phyloP scores from a whole-genome alignment of 192 early-diverging fungal species.

The Dispira parvispora region DNA sequence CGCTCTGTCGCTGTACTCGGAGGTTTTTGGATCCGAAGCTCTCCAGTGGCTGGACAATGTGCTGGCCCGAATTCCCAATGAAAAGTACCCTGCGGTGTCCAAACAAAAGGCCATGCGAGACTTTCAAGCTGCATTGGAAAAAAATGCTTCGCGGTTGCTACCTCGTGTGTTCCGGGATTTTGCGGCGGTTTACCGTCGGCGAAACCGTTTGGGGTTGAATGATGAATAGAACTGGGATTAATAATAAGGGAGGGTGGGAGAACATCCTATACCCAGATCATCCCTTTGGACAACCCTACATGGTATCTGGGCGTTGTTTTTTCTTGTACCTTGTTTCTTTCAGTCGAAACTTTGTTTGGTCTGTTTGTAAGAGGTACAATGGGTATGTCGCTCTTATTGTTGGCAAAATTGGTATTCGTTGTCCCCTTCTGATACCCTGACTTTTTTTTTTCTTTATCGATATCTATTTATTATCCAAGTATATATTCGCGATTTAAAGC shows the following conservation, averaged over 20 bases:
- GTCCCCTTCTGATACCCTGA: too few species aligned
- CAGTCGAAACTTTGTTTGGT: too few species aligned
- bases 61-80: slow-evolving; percentile 24
- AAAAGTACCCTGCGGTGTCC: slow-evolving; percentile 24
- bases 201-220: slow-evolving; percentile 4
- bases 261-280: not conserved
- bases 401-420: too few species aligned
- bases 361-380: too few species aligned
- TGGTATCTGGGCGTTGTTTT: too few species aligned
- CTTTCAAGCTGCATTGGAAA: not conserved
- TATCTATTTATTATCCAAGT: too few species aligned
- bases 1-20: slow-evolving; percentile 26
- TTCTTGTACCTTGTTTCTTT: too few species aligned
- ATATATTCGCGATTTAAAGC: too few species aligned
- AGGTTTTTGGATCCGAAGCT: slow-evolving; percentile 29
- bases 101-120: slow-evolving; percentile 32
- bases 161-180: slow-evolving; percentile 7
- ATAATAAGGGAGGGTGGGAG: too few species aligned
- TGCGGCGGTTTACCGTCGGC: slow-evolving; percentile 4
- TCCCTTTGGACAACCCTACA: too few species aligned
- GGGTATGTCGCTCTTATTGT: too few species aligned
- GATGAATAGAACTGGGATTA: not conserved
- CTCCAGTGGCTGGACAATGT: slow-evolving; percentile 29
- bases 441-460: too few species aligned
- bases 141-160: not conserved